Conservation (phyloP, 768 basidiomycete species). For the Calocybe cyanea region DNA sequence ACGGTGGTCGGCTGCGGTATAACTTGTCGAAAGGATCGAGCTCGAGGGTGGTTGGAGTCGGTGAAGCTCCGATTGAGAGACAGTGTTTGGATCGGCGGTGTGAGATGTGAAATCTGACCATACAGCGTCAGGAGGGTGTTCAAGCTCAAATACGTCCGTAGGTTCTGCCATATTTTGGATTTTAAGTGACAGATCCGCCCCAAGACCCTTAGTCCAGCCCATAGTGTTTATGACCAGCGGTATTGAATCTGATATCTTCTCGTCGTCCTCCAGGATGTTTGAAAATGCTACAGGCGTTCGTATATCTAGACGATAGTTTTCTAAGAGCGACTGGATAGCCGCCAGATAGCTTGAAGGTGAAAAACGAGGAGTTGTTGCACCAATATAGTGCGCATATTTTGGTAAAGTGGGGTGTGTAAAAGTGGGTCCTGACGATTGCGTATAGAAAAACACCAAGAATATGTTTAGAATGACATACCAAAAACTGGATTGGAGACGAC, state of each 20-base stretch:
- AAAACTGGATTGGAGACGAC: slow-evolving; percentile 65
- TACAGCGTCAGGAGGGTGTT: slow-evolving; percentile 19
- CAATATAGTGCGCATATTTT: slow-evolving; percentile 74
- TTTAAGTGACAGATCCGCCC: slow-evolving; percentile 67
- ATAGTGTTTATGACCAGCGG: slow-evolving; percentile 94
- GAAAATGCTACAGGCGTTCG: slow-evolving; percentile 37
- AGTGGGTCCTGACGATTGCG: slow-evolving; percentile 59
- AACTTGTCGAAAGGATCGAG: slow-evolving; percentile 39
- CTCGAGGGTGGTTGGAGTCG: slow-evolving; percentile 42
- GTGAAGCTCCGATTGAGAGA: slow-evolving; percentile 27
- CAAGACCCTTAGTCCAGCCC: slow-evolving; percentile 95
- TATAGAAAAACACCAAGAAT: background rate
- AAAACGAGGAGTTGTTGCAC: slow-evolving; percentile 71
- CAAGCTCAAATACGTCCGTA: slow-evolving; percentile 54
- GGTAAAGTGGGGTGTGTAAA: slow-evolving; percentile 82
- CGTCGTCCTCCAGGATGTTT: slow-evolving; percentile 21
- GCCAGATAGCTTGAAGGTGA: slow-evolving; percentile 75
- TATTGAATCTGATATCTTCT: slow-evolving; percentile 52
- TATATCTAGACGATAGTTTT: slow-evolving; percentile 67
- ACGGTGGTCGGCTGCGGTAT: slow-evolving; percentile 66
- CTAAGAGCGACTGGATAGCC: slow-evolving; percentile 61
- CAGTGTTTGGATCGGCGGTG: background rate
- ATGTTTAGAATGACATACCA: slow-evolving; percentile 39
- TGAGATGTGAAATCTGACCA: slow-evolving; percentile 12
- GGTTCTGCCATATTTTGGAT: slow-evolving; percentile 68